Base-by-base conservation (phyloP, 163 green algal genomes). In the Scenedesmus sp. region DNA sequence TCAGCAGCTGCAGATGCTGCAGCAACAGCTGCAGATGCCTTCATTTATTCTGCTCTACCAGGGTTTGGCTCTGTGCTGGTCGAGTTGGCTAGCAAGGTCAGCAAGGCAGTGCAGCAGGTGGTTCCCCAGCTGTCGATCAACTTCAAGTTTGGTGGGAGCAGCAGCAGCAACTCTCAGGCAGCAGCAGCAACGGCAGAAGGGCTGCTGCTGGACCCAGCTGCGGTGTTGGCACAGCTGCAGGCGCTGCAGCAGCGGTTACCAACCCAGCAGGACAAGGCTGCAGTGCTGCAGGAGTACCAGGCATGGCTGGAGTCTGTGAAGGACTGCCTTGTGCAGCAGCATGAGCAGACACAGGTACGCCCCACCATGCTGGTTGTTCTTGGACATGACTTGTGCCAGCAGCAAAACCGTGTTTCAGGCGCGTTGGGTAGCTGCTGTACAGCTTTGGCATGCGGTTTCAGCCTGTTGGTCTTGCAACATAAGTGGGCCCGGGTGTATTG, bases 271-370 rank as follows among this genome's bases (percentile, higher is more conserved):
- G 15, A 91, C 34, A 87, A 79, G 6, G 57, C 59, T 79, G 57
- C 20, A 52, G 64, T 91, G 87, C 87, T 91, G 77, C 57, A 77
- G 55, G 87, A 91, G 16, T 86, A 91, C 15, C 57, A 86, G 74
- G 55, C 74, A 7, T 91, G 87, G 87, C 54, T 91, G 26, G 87
- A 91, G 9, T 66, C 74, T 26, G 73, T 91, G 1, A 91, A 91
- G 74, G 73, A 77, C 26, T 91, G 77, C 55, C 73, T 91, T 5
- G 55, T 91, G 62, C 57, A 91, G 87, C 87, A 91, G 87, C 87
- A 91, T 64, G 26, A 86, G 59, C n/a, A 84, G n/a, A 86, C 55
- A 52, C 73, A 91, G 87, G 87, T 91, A 26, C 4, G 34, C 34
- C 18, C 0, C 10, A 86, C 16, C 54, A 34, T 46, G 20, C 4